Conservation (phyloP, 305 asterid genomes). For the Salvia sclarea region DNA sequence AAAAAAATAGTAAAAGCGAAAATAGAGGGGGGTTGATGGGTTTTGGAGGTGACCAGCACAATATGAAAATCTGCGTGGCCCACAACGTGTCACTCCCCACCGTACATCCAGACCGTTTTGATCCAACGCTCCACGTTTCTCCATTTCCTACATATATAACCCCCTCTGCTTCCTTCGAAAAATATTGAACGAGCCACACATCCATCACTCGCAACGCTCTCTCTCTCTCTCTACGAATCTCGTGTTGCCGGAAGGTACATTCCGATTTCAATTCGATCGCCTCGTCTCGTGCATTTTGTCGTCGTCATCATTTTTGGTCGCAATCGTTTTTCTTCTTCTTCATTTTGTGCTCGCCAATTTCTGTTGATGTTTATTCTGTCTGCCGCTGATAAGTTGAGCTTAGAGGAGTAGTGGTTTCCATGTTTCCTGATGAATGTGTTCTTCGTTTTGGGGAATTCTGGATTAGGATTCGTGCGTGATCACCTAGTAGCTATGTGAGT, state of each 20-base stretch:
- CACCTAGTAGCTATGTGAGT: neutral
- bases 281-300: neutral
- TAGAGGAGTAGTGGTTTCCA: neutral
- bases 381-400: slow-evolving; percentile 2
- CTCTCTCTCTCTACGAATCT: neutral
- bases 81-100: slow-evolving; percentile 44
- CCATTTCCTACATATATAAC: slow-evolving; percentile 38
- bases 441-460: slow-evolving; percentile 7
- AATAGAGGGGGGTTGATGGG: slow-evolving; percentile 32
- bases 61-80: slow-evolving; percentile 30
- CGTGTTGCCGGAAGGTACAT: slow-evolving; percentile 27
- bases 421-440: slow-evolving; percentile 20
- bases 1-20: slow-evolving; percentile 35
- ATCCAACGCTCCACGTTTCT: slow-evolving; percentile 39
- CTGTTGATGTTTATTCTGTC: neutral
- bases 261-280: slow-evolving; percentile 15
- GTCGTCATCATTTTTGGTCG: neutral
- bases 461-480: slow-evolving; percentile 8
- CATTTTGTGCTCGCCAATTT: slow-evolving; percentile 12
- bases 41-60: slow-evolving; percentile 29
- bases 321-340: neutral
- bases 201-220: neutral
- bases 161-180: slow-evolving; percentile 24
- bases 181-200: slow-evolving; percentile 6
- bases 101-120: slow-evolving; percentile 35